Evolutionary conservation across 2,329 filamentous ascomycete genomes (phyloP).

Genomic region (Alternaria alternata): DNA sequence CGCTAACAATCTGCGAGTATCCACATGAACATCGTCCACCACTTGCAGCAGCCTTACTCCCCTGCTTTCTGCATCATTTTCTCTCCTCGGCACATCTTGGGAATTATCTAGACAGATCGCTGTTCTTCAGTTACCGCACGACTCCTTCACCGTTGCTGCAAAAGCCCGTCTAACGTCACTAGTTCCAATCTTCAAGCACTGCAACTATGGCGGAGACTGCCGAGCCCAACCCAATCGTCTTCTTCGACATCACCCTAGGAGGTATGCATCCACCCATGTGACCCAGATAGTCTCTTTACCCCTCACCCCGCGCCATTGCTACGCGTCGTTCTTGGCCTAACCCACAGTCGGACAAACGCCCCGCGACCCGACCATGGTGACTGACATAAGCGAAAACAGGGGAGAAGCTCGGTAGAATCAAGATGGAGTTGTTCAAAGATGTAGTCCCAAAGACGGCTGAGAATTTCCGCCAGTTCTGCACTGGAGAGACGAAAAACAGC

Average conservation of each 20-base stretch:
- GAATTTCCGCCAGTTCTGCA: slow-evolving; percentile 97
- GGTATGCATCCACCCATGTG: slow-evolving; percentile 59
- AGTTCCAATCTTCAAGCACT: slow-evolving; percentile 11
- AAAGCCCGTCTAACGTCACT: slow-evolving; percentile 16
- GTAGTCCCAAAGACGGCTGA: slow-evolving; percentile 87
- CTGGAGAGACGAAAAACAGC: slow-evolving; percentile 84
- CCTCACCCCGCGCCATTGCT: slow-evolving; percentile 23
- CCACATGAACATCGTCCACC: slow-evolving; percentile 8
- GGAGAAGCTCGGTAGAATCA: slow-evolving; percentile 48
- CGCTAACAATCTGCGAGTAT: slow-evolving; percentile 19
- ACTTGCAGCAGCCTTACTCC: slow-evolving; percentile 20
- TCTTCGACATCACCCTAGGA: slow-evolving; percentile 82
- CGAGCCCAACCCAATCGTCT: slow-evolving; percentile 63
- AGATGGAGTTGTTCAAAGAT: slow-evolving; percentile 78
- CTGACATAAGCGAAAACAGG: slow-evolving; percentile 40
- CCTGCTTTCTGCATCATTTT: slow-evolving; percentile 13
- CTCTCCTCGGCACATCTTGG: slow-evolving; percentile 1
- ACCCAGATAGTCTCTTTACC: slow-evolving; percentile 7
- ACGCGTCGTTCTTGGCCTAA: slow-evolving; percentile 22
- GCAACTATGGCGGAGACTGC: slow-evolving; percentile 46
- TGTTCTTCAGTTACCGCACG: background rate
- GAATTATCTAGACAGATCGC: background rate
- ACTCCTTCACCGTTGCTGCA: slow-evolving; percentile 12
- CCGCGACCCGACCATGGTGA: slow-evolving; percentile 3
- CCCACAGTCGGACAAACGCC: slow-evolving; percentile 7